Base-by-base conservation (phyloP, 495 filamentous ascomycete genomes). In the Rostrohypoxylon terebratum region DNA sequence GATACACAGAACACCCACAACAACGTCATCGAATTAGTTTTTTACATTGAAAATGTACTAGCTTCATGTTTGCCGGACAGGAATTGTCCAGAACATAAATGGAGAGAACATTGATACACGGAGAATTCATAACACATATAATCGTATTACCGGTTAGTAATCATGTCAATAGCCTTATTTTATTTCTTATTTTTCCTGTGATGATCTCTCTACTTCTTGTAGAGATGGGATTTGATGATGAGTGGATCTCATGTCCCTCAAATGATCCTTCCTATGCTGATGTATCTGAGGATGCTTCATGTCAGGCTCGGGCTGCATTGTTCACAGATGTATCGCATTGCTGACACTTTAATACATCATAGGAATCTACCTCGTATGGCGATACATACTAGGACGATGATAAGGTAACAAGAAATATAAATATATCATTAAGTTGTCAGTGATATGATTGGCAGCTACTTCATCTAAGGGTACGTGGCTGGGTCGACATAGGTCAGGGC, bases 261-360 rank as follows among this genome's bases (percentile, higher is more conserved):
- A n/a, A 13, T 54, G 57, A 68, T 68, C 23, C 14, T 68, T 36
- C 14, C 21, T 10, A 42, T 61, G 57, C 65, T 53, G 65, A 68
- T 61, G 65, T 68, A 68, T 21, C 65, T 23, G 57, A 68, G 55
- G 55, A 54, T 21, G 7, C 31, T 34, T 14, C 3, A 20, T 55
- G 1, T 11, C 14, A 10, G 16, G n/a, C 16, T 20, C 5, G 5
- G 9, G 0, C 0, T 55, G 25, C 18, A 9, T 21, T 13, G 7
- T 25, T 18, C 9, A 5, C 18, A 55, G 3, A 55, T 34, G 14
- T 55, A n/a, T 18, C 9, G 16, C 25, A 34, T 55, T 18, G 25
- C 47, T 51, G n/a, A n/a, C n/a, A n/a, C n/a, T n/a, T n/a, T n/a
- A 51, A 51, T 51, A 25, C 20, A 14, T 11, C 18, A 20, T 20